Base-by-base conservation (phyloP, 2,329 filamentous ascomycete genomes). In the Fusarium udum region DNA sequence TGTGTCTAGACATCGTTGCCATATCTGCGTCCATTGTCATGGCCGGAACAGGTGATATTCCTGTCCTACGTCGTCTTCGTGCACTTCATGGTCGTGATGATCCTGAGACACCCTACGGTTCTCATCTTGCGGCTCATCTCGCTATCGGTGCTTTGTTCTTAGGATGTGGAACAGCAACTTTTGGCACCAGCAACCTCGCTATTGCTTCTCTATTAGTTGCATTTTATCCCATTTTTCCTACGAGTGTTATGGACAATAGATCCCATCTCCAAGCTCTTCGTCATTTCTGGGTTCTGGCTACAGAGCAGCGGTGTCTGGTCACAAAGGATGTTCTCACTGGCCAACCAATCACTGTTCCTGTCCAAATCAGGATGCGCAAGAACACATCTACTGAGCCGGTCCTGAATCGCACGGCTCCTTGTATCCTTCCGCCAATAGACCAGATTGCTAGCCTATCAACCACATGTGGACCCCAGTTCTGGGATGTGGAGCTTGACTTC, bases 221-320 rank as follows among this genome's bases (percentile, higher is more conserved):
- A 3, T 97, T 99, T 81, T 99, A 99, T 79, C 96, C 96, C 0
- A 88, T 98, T 26, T 98, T 97, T 80, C 96, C 96, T 0, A 92
- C 90, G 15, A 92, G 90, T 36, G 93, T 98, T 4, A 92, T 97
- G 78, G 96, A 99, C 83, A 98, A 98, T 79, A 92, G 93, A 73
- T 95, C 94, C 16, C 96, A 99, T 78, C 87, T 99, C 11, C 96
- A 99, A 84, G 96, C 97, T 7, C 96, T 99, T 84, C 91, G 97
- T 10, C 95, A 99, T 82, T 93, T 99, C 79, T 99, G 96, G 96
- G 95, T 97, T 16, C 87, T 99, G 7, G 96, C 96, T 4, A 92
- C 93, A 0, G 96, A 99, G 78, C 90, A 94, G 15, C 90, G 97
- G 58, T 98, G 95, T 79, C 88, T 99, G 1, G 90, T 99, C 2